Evolutionary conservation across 2,329 filamentous ascomycete species (phyloP), one percentile per base, ranked within the genome.

Genomic region (Penicillium sp.): DNA sequence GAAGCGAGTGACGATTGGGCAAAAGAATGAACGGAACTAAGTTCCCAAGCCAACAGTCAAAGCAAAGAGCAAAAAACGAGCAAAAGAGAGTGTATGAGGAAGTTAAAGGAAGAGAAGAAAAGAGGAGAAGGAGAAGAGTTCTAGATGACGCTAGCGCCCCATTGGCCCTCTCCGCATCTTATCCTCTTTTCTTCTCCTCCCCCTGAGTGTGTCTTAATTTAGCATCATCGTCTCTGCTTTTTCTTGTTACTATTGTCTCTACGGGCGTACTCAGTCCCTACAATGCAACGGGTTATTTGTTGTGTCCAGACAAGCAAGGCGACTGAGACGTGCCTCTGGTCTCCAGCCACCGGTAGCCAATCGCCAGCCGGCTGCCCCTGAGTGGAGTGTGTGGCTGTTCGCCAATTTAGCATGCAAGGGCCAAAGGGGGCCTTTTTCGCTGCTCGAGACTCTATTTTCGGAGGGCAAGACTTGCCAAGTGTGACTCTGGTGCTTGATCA

Each of bases 331-430:
- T 34, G 31, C 10, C 10, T 34, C 31, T 34, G 24, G 10, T 34
- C 31, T 11, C 34, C 66, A 68, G 66, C 65, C 65, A 68, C 66
- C 63, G 55, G 57, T 51, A 18, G 14, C 66, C 65, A 68, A 66
- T 67, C 45, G 57, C 1, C 5, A 14, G 9, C 2, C n/a, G 14
- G 21, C 47, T 63, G 52, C 62, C 62, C 62, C 60, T 64, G 62
- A 64, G 40, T 54, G 40, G 40, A 14, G 16, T 10, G 14, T 18
- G 49, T 46, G 40, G 40, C 43, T 45, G 49, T 52, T 36, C 34
- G n/a, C 13, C 13, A 13, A n/a, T 14, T 14, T n/a, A 36, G 24
- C 24, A 14, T 22, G 51, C 43, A 54, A 54, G 51, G 46, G 51
- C 51, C 32, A 21, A 43, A 44, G 46, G 51, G 50, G 39, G 24